A percentile compares a stretch with the other conserved stretches of the same genome.
Conservation (phyloP, 768 basidiomycete species). For the Mycena venus region DNA sequence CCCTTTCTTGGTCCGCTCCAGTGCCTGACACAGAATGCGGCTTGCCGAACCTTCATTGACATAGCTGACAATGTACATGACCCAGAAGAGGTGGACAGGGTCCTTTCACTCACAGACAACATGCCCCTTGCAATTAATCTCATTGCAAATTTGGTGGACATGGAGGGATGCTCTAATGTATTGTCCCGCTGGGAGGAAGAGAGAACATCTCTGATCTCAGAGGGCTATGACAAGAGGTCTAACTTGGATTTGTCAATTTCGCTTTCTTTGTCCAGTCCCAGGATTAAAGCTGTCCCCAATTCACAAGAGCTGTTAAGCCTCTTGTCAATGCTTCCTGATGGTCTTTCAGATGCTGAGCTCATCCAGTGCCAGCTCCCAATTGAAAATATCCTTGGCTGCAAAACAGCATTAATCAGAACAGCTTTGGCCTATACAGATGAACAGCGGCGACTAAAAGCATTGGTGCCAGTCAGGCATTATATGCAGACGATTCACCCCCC, state of each 20-base stretch:
- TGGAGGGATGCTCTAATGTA: background rate
- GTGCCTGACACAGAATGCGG: background rate
- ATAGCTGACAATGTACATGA: background rate
- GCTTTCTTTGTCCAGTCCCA: slow-evolving; percentile 1
- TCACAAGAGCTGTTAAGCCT: no score
- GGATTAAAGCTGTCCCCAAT: background rate
- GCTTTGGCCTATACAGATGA: background rate
- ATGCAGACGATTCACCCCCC: background rate
- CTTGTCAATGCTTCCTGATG: slow-evolving; percentile 11
- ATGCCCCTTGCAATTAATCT: no score
- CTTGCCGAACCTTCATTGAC: background rate
- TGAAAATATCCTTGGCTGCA: background rate
- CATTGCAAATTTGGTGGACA: no score
- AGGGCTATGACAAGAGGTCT: background rate
- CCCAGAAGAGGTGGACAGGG: background rate
- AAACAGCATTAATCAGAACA: slow-evolving; percentile 2
- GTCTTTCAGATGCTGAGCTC: slow-evolving; percentile 4
- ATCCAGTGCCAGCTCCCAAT: background rate
- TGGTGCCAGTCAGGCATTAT: no score
- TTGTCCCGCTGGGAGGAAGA: no score
- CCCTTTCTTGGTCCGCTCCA: slow-evolving; percentile 4
- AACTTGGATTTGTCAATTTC: background rate
- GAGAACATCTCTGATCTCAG: background rate
- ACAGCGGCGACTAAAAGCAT: background rate
- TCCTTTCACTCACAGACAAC: background rate